These are phyloP conservation scores for Populus deltoides DNA, from an alignment of 345 rosid species.

Conservation along the genomic window DNA sequence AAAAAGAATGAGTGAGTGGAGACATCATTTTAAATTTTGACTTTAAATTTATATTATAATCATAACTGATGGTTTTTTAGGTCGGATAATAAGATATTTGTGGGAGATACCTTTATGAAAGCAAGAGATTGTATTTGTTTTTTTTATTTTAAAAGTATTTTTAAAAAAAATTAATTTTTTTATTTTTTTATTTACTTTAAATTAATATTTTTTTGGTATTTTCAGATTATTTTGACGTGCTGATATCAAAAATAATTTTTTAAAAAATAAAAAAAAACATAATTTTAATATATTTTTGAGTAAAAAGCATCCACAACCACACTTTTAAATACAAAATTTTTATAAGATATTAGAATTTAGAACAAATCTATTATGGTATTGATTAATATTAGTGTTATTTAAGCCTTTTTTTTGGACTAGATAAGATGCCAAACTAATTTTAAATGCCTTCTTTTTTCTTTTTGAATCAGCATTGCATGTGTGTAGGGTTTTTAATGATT, in stretches of 20 bases:
- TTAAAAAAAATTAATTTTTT: no score
- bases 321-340: not conserved
- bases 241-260: no score
- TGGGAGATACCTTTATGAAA: no score
- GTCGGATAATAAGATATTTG: not conserved
- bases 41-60: not conserved
- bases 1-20: conserved; percentile 5
- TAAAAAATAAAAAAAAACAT: no score
- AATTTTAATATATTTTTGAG: no score
- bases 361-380: not conserved
- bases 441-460: not conserved
- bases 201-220: no score
- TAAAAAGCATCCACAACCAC: rapidly evolving
- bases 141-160: no score
- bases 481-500: not conserved
- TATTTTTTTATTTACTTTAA: no score
- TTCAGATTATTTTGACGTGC: no score
- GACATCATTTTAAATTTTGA: conserved; percentile 8
- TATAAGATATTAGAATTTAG: not conserved
- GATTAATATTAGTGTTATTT: not conserved
- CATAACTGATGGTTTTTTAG: not conserved
- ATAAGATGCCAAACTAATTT: not conserved
- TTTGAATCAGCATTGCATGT: not conserved
- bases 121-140: not conserved
- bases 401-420: not conserved